Evolutionary conservation across 1,284 basidiomycete genomes (phyloP).

Genomic region (Tilletiopsis washingtonensis): DNA sequence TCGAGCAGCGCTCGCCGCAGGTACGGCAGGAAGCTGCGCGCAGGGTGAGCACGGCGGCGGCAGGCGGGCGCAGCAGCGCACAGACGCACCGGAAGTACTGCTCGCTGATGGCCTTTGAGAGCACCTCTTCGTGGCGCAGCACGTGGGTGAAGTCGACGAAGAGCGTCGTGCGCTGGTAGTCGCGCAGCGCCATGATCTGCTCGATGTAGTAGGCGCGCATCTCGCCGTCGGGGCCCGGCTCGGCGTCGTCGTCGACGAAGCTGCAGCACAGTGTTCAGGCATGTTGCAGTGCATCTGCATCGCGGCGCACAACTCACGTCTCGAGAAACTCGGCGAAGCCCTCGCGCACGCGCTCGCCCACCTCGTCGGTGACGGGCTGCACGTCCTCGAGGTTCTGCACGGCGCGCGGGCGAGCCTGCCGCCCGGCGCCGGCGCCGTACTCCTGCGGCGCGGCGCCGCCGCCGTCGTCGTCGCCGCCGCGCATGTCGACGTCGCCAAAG

Average conservation of each 20-base stretch:
- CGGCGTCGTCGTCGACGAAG: constrained; percentile 64
- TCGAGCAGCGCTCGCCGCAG: constrained; percentile 82
- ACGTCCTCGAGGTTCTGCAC: constrained; percentile 52
- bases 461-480: constrained; percentile 18
- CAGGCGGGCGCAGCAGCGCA: background rate
- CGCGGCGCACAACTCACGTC: constrained; percentile 57
- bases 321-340: constrained; percentile 84
- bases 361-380: constrained; percentile 78
- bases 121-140: constrained; percentile 77
- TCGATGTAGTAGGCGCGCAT: constrained; percentile 64
- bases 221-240: constrained; percentile 50
- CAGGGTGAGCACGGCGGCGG: constrained; percentile 11
- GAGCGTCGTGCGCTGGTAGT: constrained; percentile 85
- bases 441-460: constrained; percentile 17
- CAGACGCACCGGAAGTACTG: constrained; percentile 73
- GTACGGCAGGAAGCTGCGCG: constrained; percentile 72
- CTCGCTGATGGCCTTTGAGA: constrained; percentile 82
- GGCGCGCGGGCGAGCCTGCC: background rate
- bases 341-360: constrained; percentile 84
- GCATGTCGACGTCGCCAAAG: constrained; percentile 17
- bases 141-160: constrained; percentile 93
- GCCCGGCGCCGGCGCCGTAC: no score
- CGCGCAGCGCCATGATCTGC: constrained; percentile 85
- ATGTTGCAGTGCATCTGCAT: background rate
- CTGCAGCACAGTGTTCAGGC: constrained; percentile 51